Evolutionary conservation across 495 filamentous ascomycete species (phyloP), one percentile per base, ranked within the genome.

Genomic region (Lophiostoma macrostomum): DNA sequence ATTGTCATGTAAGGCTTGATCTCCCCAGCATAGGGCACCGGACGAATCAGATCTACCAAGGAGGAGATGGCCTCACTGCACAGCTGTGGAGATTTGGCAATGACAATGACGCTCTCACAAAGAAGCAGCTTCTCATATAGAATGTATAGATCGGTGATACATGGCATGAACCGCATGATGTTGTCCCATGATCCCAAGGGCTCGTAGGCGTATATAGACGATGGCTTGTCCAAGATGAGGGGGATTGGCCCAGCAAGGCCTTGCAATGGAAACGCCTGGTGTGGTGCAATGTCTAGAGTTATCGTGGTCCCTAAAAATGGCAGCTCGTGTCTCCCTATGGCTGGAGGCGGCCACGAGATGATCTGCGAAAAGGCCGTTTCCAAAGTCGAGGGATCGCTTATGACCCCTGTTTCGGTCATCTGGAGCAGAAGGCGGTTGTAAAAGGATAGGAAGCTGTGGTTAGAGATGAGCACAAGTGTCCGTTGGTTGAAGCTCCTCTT

Each of bases 401-500:
- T 60, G 14, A 58, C 32, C 12, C 56, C 49, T 5, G 43, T 37
- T 18, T 43, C 48, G 13, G 67, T 66, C 53, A 69, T 64, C 18
- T 55, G 34, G 19, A 50, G 51, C 4, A 69, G 58, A 1, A 69
- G 25, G 13, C 47, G 28, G 25, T 50, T 36, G 50, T 66, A 68
- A 37, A 69, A 64, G 22, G 62, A 37, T 5, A 64, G 51, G 29
- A 69, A 68, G 22, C 57, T 41, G 43, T 68, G 67, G 30, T 58
- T 53, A 2, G 67, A 68, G 4, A 69, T 40, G 2, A 69, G 37
- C 1, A 64, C 55, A 0, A 69, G 54, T 5, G 60, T 55, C 31
- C 59, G 48, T 45, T 69, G 67, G 30, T 65, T 64, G 53, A 68
- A 69, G 25, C 57, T 61, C 25, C 67, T 50, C 53, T 69, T 69